These are phyloP conservation scores for Bocquillonia castaneifolia DNA, from an alignment of 441 rosid genomes.

Conservation along the genomic window DNA sequence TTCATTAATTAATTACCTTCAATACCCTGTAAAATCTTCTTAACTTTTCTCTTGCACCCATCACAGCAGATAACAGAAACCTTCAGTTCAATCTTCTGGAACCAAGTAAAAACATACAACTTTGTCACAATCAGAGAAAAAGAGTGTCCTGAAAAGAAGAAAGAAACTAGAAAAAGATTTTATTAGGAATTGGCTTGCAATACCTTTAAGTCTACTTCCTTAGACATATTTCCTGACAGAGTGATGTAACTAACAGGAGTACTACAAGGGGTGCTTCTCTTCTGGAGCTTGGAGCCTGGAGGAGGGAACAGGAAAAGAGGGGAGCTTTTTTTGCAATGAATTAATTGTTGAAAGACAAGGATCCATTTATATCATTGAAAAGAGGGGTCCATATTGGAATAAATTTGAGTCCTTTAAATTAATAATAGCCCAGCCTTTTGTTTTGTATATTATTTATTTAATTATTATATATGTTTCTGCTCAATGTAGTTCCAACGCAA, in stretches of 20 bases:
- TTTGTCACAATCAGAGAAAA: not conserved
- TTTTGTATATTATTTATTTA: not conserved
- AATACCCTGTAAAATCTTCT: slow-evolving; percentile 38
- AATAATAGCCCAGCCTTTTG: slow-evolving; percentile 32
- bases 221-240: slow-evolving; percentile 33
- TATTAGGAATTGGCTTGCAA: slow-evolving; percentile 13
- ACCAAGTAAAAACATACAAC: slow-evolving; percentile 1
- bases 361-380: slow-evolving; percentile 31
- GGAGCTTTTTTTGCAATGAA: slow-evolving; percentile 10
- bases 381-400: slow-evolving; percentile 12
- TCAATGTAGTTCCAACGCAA: slow-evolving; percentile 33
- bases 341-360: slow-evolving; percentile 9
- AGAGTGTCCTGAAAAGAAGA: not conserved
- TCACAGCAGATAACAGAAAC: slow-evolving; percentile 57
- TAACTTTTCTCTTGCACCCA: slow-evolving; percentile 64
- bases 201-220: slow-evolving; percentile 44
- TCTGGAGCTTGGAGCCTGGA: not conserved
- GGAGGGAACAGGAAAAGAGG: slow-evolving; percentile 7
- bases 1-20: slow-evolving; percentile 39
- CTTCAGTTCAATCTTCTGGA: slow-evolving; percentile 54
- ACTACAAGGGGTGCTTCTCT: not conserved
- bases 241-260: not conserved
- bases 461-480: slow-evolving; percentile 8
- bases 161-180: not conserved
- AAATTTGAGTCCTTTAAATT: not conserved